Percentiles rank a stretch among this genome's conserved stretches.
Evolutionary conservation across 495 filamentous ascomycete species (phyloP).

Genomic region (Podospora didyma): DNA sequence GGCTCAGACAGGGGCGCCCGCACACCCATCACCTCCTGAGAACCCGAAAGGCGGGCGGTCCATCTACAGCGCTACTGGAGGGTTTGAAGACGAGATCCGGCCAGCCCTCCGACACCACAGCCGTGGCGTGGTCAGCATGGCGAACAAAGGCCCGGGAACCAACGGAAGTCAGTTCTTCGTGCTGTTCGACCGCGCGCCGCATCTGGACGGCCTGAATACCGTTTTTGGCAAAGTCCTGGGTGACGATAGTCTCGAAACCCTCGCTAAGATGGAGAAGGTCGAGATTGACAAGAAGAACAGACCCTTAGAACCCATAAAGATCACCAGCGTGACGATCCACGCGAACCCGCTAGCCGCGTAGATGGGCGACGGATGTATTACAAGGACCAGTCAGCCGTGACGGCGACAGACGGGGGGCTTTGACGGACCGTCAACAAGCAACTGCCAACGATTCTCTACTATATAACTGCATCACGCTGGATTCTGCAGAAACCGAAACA

Average conservation of each 20-base stretch:
- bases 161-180: conserved; percentile 98
- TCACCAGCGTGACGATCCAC: conserved; percentile 80
- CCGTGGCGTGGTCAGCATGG: conserved; percentile 87
- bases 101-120: conserved; percentile 80
- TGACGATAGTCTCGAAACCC: conserved; percentile 57
- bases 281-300: conserved; percentile 88
- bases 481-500: no score
- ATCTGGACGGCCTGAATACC: conserved; percentile 91
- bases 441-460: no score
- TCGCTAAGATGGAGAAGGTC: conserved; percentile 74
- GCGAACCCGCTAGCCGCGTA: conserved; percentile 86
- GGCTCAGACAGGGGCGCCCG: conserved; percentile 83
- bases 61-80: conserved; percentile 67
- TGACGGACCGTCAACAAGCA: no score
- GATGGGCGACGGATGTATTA: conserved; percentile 14
- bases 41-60: conserved; percentile 76
- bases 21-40: conserved; percentile 49
- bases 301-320: conserved; percentile 65
- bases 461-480: no score
- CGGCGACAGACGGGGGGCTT: no score
- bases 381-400: no score
- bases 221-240: conserved; percentile 81
- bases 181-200: conserved; percentile 76
- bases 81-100: conserved; percentile 88
- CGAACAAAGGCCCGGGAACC: conserved; percentile 79